Percentiles rank a stretch among this genome's conserved stretches.
These are phyloP conservation scores for Brassica rapa DNA, from an alignment of 345 rosid genomes.

Conservation along the genomic window DNA sequence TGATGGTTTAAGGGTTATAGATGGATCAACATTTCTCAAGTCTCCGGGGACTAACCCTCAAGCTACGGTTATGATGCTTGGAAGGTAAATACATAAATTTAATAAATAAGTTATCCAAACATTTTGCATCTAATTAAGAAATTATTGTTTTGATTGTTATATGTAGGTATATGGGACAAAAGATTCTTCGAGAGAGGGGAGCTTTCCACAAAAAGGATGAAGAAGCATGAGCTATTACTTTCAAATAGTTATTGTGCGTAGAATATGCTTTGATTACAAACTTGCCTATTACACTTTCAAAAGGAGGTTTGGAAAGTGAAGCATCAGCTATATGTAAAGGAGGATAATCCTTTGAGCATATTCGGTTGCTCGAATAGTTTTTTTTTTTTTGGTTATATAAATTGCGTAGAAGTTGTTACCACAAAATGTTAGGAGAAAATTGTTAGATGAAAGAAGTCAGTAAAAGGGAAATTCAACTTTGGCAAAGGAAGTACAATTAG, in stretches of 20 bases:
- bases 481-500: constrained; percentile 38
- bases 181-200: constrained; percentile 43
- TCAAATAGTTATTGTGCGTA: background rate
- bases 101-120: background rate
- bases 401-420: constrained; percentile 14
- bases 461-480: constrained; percentile 44
- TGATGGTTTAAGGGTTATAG: constrained; percentile 56
- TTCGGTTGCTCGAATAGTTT: constrained; percentile 23
- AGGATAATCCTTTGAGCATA: constrained; percentile 2
- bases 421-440: background rate
- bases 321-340: background rate
- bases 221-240: constrained; percentile 3
- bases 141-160: background rate
- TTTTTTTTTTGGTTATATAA: constrained; percentile 24
- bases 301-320: background rate
- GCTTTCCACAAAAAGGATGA: background rate
- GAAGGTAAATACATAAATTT: constrained; percentile 51
- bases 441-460: constrained; percentile 40
- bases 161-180: constrained; percentile 54
- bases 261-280: background rate
- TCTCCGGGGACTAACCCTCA: constrained; percentile 79
- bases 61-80: constrained; percentile 81
- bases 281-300: background rate
- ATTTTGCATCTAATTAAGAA: background rate
- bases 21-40: constrained; percentile 58